Base-by-base conservation (phyloP, 495 filamentous ascomycete genomes). In the Cairneyella variabilis region DNA sequence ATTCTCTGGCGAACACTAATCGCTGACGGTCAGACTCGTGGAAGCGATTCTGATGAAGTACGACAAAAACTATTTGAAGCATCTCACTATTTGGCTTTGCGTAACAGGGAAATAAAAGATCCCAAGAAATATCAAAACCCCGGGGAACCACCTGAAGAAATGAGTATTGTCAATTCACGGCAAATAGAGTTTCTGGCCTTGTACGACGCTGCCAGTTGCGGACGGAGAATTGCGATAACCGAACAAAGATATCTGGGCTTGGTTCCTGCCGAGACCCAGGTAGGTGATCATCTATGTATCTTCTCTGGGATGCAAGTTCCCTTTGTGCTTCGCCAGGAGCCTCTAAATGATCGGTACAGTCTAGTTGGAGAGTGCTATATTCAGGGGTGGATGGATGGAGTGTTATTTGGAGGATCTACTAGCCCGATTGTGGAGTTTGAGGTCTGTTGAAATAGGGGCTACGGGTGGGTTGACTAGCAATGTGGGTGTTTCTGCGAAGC, bases 361-460 rank as follows among this genome's bases (percentile, higher is more conserved):
- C 41, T 44, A n/a, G 21, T 44, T 23, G 41, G 41, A n/a, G 41
- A 44, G 20, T 44, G 41, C n/a, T 44, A 44, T 23, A n/a, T 44
- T 23, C 41, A 44, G n/a, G 41, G 41, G 23, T 44, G 41, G 41
- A 44, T 44, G 41, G 41, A 44, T 18, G 30, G 39, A 6, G 28
- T 14, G 6, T 14, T 32, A 14, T 32, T 32, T 32, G n/a, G n/a
- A n/a, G n/a, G n/a, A n/a, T n/a, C n/a, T n/a, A n/a, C n/a, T n/a
- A n/a, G n/a, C n/a, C n/a, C n/a, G n/a, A n/a, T n/a, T n/a, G n/a
- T n/a, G n/a, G n/a, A n/a, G n/a, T n/a, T n/a, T n/a, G n/a, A n/a
- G n/a, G n/a, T n/a, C n/a, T n/a, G n/a, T n/a, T n/a, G n/a, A n/a
- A n/a, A n/a, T n/a, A n/a, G n/a, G n/a, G n/a, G n/a, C n/a, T n/a